These are phyloP conservation scores for Syzygium aromaticum DNA, from an alignment of 345 rosid species.

Conservation along the genomic window DNA sequence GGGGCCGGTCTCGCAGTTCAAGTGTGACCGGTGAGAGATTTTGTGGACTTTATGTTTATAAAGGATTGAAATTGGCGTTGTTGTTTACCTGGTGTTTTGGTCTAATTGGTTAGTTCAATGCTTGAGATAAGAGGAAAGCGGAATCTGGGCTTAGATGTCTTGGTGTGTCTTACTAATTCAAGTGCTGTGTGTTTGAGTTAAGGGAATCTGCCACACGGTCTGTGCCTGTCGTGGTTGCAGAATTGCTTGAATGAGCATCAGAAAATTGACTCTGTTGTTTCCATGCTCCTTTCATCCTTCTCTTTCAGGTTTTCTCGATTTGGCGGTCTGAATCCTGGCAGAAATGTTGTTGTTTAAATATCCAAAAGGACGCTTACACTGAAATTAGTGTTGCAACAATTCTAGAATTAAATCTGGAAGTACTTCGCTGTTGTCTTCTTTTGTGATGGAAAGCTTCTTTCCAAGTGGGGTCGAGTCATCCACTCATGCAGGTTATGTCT, in stretches of 20 bases:
- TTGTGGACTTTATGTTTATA: neutral
- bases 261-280: neutral
- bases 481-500: neutral
- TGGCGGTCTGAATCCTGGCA: neutral
- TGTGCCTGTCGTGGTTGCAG: neutral
- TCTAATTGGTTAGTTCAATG: neutral
- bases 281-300: neutral
- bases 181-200: neutral
- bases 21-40: conserved; percentile 57
- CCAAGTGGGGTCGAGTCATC: neutral
- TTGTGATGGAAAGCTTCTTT: neutral
- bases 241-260: neutral
- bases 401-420: neutral
- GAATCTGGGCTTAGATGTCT: neutral
- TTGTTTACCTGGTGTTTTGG: neutral
- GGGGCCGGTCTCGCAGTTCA: conserved; percentile 67
- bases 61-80: neutral
- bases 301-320: neutral
- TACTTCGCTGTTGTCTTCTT: neutral
- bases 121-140: neutral
- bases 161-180: neutral
- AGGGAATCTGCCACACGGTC: neutral
- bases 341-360: neutral
- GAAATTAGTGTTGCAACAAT: neutral
- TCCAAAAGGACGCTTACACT: neutral